Conservation (phyloP, 495 filamentous ascomycete species). For the Barbatosphaeria neglecta region DNA sequence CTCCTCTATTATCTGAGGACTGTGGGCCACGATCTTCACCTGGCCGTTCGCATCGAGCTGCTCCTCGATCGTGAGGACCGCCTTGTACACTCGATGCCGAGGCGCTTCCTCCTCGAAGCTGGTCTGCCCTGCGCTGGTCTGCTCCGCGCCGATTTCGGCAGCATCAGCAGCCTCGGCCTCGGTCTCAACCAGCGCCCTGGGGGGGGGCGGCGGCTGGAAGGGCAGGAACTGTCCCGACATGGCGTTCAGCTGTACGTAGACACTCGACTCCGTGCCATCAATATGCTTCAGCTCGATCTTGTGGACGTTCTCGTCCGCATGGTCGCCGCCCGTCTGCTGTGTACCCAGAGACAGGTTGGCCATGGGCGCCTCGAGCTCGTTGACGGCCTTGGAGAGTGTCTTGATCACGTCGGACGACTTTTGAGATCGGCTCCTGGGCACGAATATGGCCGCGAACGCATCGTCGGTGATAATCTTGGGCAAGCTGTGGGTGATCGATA, state of each 20-base stretch:
- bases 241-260: slow-evolving; percentile 32
- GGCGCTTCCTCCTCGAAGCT: slow-evolving; percentile 16
- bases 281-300: slow-evolving; percentile 35
- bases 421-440: slow-evolving; percentile 38
- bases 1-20: slow-evolving; percentile 34
- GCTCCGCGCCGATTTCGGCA: slow-evolving; percentile 16
- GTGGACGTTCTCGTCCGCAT: slow-evolving; percentile 19
- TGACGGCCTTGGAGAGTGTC: slow-evolving; percentile 61
- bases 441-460: slow-evolving; percentile 73
- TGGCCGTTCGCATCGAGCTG: slow-evolving; percentile 57
- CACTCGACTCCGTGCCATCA: slow-evolving; percentile 34
- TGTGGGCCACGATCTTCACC: slow-evolving; percentile 43
- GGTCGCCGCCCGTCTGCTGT: slow-evolving; percentile 15
- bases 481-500: slow-evolving; percentile 71
- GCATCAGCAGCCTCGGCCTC: slow-evolving; percentile 21
- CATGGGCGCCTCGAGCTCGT: slow-evolving; percentile 56
- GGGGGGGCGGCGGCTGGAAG: slow-evolving; percentile 67
- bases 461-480: slow-evolving; percentile 59
- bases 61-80: slow-evolving; percentile 74
- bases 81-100: slow-evolving; percentile 57
- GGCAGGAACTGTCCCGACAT: slow-evolving; percentile 54
- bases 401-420: slow-evolving; percentile 58
- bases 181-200: slow-evolving; percentile 42
- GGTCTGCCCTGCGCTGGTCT: too few species aligned
- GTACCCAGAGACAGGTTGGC: slow-evolving; percentile 18